Conservation (phyloP, 768 basidiomycete species). For the Tricholoma hemisulphureum region DNA sequence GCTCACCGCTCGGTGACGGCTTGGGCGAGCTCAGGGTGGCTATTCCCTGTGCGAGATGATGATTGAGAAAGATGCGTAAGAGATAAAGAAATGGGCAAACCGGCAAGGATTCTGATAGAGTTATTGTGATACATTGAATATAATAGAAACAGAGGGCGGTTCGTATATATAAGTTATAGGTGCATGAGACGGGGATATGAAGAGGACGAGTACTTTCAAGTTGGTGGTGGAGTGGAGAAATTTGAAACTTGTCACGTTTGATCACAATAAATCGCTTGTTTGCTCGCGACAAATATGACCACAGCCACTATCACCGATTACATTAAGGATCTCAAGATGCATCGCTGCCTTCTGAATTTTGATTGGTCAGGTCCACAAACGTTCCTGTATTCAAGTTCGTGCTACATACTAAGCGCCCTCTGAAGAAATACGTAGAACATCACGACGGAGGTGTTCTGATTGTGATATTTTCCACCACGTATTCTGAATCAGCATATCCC, state of each 20-base stretch:
- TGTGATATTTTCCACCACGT: slow-evolving; percentile 94
- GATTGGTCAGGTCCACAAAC: slow-evolving; percentile 22
- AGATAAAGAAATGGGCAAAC: slow-evolving; percentile 37
- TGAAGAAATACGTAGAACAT: background rate
- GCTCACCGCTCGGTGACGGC: slow-evolving; percentile 96
- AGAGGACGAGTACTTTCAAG: slow-evolving; percentile 34
- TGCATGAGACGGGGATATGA: slow-evolving; percentile 24
- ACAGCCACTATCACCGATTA: slow-evolving; percentile 40
- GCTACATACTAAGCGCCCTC: slow-evolving; percentile 1
- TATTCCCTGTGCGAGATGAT: slow-evolving; percentile 75
- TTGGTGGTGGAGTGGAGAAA: slow-evolving; percentile 24
- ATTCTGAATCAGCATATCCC: slow-evolving; percentile 95
- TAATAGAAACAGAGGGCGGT: slow-evolving; percentile 9
- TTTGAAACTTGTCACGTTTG: slow-evolving; percentile 20
- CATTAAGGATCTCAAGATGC: slow-evolving; percentile 1
- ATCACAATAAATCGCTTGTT: slow-evolving; percentile 32
- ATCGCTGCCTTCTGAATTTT: slow-evolving; percentile 10
- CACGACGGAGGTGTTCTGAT: slow-evolving; percentile 57
- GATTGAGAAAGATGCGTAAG: slow-evolving; percentile 13
- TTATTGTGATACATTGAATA: slow-evolving; percentile 75
- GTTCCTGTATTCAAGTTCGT: slow-evolving; percentile 7
- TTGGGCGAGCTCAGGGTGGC: slow-evolving; percentile 96
- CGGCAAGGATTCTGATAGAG: slow-evolving; percentile 72
- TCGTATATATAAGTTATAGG: slow-evolving; percentile 16
- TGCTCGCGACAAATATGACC: slow-evolving; percentile 38